Base-by-base conservation (phyloP, 495 filamentous ascomycete species). In the Corynascus novoguineensis region DNA sequence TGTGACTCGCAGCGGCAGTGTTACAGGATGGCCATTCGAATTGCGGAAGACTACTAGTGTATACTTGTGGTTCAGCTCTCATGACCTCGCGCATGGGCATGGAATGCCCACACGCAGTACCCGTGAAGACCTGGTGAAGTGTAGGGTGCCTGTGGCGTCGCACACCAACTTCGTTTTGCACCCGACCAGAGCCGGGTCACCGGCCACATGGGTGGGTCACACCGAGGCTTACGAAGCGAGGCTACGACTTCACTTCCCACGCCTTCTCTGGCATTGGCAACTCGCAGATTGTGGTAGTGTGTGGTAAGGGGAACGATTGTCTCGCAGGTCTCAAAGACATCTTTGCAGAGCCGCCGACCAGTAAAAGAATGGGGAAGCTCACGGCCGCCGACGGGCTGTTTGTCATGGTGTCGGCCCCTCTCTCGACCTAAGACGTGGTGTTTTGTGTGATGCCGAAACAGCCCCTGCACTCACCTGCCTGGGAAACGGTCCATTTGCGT, bases 371-470 rank as follows among this genome's bases (percentile, higher is more conserved):
- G 7, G 8, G n/a, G 11, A 28, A 32, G 17, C 29, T 21, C 15
- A 17, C 28, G 45, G 45, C 45, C 45, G 25, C 44, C 8, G 28
- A 15, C 4, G 45, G 27, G 1, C 32, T 21, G 2, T 7, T 29
- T n/a, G 29, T 11, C 28, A 19, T 21, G 7, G 19, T 8, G n/a
- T 28, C 27, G 45, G 17, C 27, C 22, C 14, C 17, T 46, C 24
- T n/a, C 15, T 44, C 21, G 40, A 21, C 40, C 40, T 1, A 8
- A 21, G 21, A 24, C 14, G 17, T 44, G 19, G 14, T 48, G 45
- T 48, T 32, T 48, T 31, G 45, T 48, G 27, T 48, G 45, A 5
- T 48, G 45, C 15, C 45, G 27, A 48, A 48, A 32, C 28, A 27
- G 24, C 5, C 29, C 28, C 47, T 50, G 47, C 28, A 15, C n/a